Conservation (phyloP, 805 yeast species). For the Lachancea meyersii region DNA sequence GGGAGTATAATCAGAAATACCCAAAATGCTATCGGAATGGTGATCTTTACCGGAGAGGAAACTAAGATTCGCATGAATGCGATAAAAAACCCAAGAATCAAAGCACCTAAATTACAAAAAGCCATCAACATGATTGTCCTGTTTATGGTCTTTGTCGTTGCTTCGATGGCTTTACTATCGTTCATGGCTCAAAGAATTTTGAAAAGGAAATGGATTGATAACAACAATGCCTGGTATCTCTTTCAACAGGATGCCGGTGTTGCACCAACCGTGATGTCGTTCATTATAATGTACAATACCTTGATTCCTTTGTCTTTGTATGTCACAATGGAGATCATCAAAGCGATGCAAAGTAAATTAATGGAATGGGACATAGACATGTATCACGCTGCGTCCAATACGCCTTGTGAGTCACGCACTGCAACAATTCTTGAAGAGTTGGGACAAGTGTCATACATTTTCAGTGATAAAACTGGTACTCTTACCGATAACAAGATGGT, state of each 20-base stretch:
- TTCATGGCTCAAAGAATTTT: constrained; percentile 67
- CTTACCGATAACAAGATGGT: constrained; percentile 92
- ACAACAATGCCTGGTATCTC: constrained; percentile 65
- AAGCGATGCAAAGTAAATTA: constrained; percentile 74
- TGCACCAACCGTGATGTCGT: constrained; percentile 90
- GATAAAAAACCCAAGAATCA: constrained; percentile 77
- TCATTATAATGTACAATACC: constrained; percentile 94
- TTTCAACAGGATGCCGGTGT: constrained; percentile 67
- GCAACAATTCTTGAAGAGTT: constrained; percentile 93
- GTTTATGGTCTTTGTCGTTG: constrained; percentile 82
- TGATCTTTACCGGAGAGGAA: constrained; percentile 91
- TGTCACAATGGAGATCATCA: constrained; percentile 94
- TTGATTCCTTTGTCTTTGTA: constrained; percentile 90
- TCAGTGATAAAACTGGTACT: constrained; percentile 97
- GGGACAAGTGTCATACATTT: constrained; percentile 93
- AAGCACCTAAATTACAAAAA: constrained; percentile 86
- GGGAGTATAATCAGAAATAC: constrained; percentile 91
- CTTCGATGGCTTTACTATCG: constrained; percentile 68
- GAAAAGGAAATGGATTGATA: constrained; percentile 34
- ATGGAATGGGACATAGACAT: constrained; percentile 90
- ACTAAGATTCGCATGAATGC: constrained; percentile 95
- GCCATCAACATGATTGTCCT: constrained; percentile 77
- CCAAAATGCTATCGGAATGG: constrained; percentile 64
- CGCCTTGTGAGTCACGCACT: constrained; percentile 91
- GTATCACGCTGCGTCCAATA: constrained; percentile 78